These are phyloP conservation scores for Quambalaria eucalypti DNA, from an alignment of 1,284 basidiomycete genomes.

Conservation along the genomic window DNA sequence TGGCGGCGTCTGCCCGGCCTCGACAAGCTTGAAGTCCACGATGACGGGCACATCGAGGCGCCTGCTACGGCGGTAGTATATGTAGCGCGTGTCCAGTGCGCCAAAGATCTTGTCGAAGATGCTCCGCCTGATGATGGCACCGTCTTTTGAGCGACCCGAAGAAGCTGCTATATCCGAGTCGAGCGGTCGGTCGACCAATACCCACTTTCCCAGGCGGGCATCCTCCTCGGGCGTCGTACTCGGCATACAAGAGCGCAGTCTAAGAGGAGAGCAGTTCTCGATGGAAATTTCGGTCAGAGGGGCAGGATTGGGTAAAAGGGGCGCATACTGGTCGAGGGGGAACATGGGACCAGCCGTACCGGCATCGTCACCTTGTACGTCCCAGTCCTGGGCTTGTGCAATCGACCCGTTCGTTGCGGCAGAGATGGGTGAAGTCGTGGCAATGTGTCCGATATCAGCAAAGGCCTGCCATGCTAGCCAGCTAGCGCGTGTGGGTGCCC, in stretches of 20 bases:
- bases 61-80: slow-evolving; percentile 33
- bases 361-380: not conserved
- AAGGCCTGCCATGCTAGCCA: slow-evolving; percentile 6
- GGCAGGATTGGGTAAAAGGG: slow-evolving; percentile 27
- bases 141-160: not conserved
- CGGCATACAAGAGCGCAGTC: slow-evolving; percentile 60
- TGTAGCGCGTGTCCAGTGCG: slow-evolving; percentile 20
- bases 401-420: not conserved
- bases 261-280: slow-evolving; percentile 59
- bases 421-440: not conserved
- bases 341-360: slow-evolving; percentile 10
- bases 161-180: slow-evolving; percentile 56
- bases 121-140: not conserved
- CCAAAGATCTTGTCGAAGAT: too few species aligned
- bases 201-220: slow-evolving; percentile 75
- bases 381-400: not conserved
- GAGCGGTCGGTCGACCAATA: slow-evolving; percentile 67
- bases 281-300: slow-evolving; percentile 64
- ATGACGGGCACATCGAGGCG: slow-evolving; percentile 19
- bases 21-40: slow-evolving; percentile 25
- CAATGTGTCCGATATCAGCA: not conserved
- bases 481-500: not conserved
- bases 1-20: slow-evolving; percentile 10
- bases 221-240: slow-evolving; percentile 63
- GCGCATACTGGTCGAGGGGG: slow-evolving; percentile 32